Percentiles rank a stretch among this genome's conserved stretches.
Conservation (phyloP, 257 asterid species). For the Nyctanthes arbortristis region DNA sequence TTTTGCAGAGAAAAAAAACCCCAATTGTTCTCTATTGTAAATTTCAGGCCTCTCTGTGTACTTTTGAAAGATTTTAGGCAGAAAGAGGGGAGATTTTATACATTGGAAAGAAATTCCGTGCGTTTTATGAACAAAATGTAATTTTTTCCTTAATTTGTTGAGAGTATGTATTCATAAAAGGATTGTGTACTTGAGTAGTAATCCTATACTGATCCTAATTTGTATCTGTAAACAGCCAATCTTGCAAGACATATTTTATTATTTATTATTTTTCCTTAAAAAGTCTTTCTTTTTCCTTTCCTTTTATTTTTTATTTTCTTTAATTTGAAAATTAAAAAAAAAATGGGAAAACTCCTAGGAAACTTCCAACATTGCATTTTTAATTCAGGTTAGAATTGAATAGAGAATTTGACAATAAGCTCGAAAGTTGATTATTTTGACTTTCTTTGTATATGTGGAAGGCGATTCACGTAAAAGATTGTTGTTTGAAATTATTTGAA, state of each 20-base stretch:
- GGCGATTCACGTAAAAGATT: too few species aligned
- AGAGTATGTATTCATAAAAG: not conserved
- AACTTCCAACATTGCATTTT: not conserved
- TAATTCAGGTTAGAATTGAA: not conserved
- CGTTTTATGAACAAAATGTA: not conserved
- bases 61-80: slow-evolving; percentile 15
- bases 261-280: too few species aligned
- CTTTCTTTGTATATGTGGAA: too few species aligned
- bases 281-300: not conserved
- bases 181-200: not conserved
- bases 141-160: not conserved
- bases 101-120: slow-evolving; percentile 23
- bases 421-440: not conserved
- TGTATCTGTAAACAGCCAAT: slow-evolving; percentile 21
- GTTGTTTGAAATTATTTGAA: too few species aligned
- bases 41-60: slow-evolving; percentile 17
- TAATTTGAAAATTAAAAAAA: too few species aligned
- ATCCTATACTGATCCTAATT: slow-evolving; percentile 14
- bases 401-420: not conserved
- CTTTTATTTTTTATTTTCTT: too few species aligned
- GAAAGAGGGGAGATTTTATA: slow-evolving; percentile 23
- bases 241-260: not conserved
- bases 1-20: not conserved
- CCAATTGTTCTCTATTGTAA: slow-evolving; percentile 10
- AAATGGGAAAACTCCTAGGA: not conserved